Evolutionary conservation across 2,329 filamentous ascomycete genomes (phyloP).

Genomic region (Talaromyces sp.): DNA sequence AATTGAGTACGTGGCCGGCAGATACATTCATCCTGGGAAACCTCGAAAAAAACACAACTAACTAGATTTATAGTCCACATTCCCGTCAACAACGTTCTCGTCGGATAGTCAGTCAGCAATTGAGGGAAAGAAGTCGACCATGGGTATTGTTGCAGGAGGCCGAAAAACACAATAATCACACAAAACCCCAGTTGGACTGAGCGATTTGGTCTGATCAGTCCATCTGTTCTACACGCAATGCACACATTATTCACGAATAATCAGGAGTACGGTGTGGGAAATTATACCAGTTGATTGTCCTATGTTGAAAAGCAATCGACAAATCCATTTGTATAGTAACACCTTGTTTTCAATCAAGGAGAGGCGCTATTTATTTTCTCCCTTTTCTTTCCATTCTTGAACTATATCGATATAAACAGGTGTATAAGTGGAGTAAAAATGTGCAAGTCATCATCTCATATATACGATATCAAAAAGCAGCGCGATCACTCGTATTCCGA

Average conservation of each 20-base stretch:
- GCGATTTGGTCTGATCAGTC: too few relatives aligned
- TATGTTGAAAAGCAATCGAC: neutral
- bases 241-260: constrained; percentile 1
- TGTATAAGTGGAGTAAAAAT: neutral
- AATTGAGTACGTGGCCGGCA: constrained; percentile 45
- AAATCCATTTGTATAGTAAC: neutral
- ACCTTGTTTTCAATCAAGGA: neutral
- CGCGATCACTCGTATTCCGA: neutral
- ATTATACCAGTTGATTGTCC: constrained; percentile 1
- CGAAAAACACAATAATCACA: neutral
- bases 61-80: constrained; percentile 38
- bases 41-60: neutral
- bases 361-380: neutral
- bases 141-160: neutral
- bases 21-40: neutral
- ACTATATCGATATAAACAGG: neutral
- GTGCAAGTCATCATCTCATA: neutral
- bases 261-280: constrained; percentile 1
- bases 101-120: constrained; percentile 30
- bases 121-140: neutral
- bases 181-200: neutral
- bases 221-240: neutral
- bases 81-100: constrained; percentile 46
- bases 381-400: neutral
- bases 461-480: neutral